Percentiles rank a stretch among this genome's conserved stretches.
Conservation (phyloP, 169 alveolate species). For the Amoebophrya sp. region DNA sequence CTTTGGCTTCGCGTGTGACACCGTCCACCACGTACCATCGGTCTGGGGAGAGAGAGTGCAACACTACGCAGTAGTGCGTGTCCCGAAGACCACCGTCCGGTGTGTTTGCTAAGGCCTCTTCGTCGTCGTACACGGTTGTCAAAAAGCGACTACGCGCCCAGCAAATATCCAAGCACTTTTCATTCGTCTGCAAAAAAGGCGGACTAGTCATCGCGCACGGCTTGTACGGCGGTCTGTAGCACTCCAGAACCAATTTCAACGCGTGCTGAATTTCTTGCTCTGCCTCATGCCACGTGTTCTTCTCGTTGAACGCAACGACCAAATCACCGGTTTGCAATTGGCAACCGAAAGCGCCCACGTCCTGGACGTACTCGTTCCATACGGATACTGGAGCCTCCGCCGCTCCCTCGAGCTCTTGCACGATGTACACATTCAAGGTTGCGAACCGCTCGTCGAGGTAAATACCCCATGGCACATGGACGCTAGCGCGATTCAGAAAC, state of each 20-base stretch:
- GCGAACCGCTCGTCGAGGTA: not conserved
- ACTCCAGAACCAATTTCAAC: not conserved
- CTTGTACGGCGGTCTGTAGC: not conserved
- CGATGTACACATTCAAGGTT: not conserved
- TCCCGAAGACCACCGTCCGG: not conserved
- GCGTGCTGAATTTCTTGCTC: not conserved
- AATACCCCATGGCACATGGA: not conserved
- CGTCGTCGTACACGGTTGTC: not conserved
- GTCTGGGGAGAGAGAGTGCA: not conserved
- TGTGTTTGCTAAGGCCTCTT: not conserved
- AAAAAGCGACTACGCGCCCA: not conserved
- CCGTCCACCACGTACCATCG: not conserved
- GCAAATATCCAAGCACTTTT: not conserved
- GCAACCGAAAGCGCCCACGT: not conserved
- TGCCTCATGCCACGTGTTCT: not conserved
- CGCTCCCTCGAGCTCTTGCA: not conserved
- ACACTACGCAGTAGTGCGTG: not conserved
- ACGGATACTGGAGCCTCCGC: too few relatives aligned
- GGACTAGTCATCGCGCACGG: not conserved
- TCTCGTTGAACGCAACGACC: not conserved
- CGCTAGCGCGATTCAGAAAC: not conserved
- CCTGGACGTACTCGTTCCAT: too few relatives aligned
- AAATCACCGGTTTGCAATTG: not conserved
- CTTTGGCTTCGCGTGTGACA: not conserved
- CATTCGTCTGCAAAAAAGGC: not conserved